phyloP scores from a whole-genome alignment of 139 green algal species.

The Astrephomene gubernaculifera region DNA sequence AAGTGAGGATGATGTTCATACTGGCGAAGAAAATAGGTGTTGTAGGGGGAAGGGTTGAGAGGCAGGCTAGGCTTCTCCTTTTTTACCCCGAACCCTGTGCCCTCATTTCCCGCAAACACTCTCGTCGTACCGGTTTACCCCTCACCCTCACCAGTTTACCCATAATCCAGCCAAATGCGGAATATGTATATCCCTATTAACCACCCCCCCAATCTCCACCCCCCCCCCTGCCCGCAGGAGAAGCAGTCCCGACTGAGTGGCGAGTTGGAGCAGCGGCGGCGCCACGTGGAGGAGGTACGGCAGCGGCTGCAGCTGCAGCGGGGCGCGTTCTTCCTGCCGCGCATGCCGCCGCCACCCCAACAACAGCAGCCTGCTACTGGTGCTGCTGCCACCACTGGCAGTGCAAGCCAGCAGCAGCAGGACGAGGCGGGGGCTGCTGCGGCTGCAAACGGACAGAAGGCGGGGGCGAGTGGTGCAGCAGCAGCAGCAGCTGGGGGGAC shows the following conservation, averaged over 20 bases:
- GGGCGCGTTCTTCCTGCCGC: constrained; percentile 9
- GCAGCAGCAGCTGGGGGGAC: neutral
- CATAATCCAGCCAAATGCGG: too few species aligned
- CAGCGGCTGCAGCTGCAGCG: constrained; percentile 42
- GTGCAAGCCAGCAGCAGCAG: neutral
- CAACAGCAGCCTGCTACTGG: neutral
- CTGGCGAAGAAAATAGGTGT: too few species aligned
- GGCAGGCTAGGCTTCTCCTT: too few species aligned
- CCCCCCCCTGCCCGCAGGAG: constrained; percentile 34
- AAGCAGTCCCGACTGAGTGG: constrained; percentile 54
- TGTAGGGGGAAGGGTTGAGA: too few species aligned
- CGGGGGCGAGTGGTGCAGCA: neutral
- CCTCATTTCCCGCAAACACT: too few species aligned
- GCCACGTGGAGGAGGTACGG: constrained; percentile 53
- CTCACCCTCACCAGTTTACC: too few species aligned
- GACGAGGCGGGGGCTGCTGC: neutral
- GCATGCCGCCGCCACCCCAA: neutral
- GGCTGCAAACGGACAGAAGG: constrained; percentile 3
- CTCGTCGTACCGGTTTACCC: too few species aligned
- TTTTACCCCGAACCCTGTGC: too few species aligned
- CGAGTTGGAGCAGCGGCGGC: constrained; percentile 64
- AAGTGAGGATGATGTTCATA: too few species aligned
- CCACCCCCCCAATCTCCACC: neutral
- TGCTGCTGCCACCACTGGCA: neutral
- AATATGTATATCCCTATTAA: too few species aligned